Percentiles rank a stretch among this genome's conserved stretches.
phyloP scores from a whole-genome alignment of 1,284 basidiomycete species.

The Sporisorium graminicola region DNA sequence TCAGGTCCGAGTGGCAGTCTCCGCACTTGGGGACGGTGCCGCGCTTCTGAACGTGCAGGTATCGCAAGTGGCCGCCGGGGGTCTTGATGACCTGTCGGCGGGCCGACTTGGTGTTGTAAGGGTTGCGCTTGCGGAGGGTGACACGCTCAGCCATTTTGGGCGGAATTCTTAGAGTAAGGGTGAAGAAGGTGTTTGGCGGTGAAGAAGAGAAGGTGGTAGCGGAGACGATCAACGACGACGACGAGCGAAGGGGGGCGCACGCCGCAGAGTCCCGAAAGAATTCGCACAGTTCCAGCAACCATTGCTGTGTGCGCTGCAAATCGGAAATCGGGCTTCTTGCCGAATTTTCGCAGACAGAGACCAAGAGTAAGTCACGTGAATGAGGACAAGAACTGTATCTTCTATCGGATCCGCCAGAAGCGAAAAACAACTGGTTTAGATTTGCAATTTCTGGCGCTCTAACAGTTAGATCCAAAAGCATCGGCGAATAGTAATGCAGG shows the following conservation, averaged over 20 bases:
- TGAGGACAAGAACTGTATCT: background rate
- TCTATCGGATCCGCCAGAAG: background rate
- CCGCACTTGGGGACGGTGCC: constrained; percentile 88
- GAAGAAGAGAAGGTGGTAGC: constrained; percentile 7
- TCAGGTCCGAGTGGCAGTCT: constrained; percentile 66
- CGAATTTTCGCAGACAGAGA: background rate
- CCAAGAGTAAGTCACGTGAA: background rate
- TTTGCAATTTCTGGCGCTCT: background rate
- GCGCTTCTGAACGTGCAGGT: constrained; percentile 90
- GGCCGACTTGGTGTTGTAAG: constrained; percentile 99
- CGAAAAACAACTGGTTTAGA: no score
- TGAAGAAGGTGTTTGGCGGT: constrained; percentile 41
- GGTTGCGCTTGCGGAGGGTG: constrained; percentile 97
- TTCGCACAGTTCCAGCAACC: background rate
- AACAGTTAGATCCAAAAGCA: background rate
- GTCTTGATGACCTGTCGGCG: constrained; percentile 96
- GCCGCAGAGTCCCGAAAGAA: background rate
- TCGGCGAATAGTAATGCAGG: no score
- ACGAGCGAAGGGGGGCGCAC: background rate
- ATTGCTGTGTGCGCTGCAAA: background rate
- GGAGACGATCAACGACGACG: constrained; percentile 12
- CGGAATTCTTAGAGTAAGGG: background rate
- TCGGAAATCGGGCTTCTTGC: background rate
- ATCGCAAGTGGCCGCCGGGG: constrained; percentile 90
- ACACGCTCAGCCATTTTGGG: constrained; percentile 93